Base-by-base conservation (phyloP, 495 filamentous ascomycete genomes). In the Wilcoxina mikolae region DNA sequence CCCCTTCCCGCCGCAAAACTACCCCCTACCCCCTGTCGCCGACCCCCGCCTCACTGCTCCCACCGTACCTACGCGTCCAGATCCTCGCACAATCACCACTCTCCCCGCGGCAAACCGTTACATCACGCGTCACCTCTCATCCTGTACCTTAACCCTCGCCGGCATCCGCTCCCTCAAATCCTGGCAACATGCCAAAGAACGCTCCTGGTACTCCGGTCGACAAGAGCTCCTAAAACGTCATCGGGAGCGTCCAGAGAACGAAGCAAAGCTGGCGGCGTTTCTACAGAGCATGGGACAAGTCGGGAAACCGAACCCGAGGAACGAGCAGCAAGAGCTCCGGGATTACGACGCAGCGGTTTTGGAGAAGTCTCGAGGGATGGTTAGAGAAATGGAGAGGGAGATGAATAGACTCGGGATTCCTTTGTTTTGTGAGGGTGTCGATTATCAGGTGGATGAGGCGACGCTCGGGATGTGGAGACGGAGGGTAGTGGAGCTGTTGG, bases 61-160 rank as follows among this genome's bases (percentile, higher is more conserved):
- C 20, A 1, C 33, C 11, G 35, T 11, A 9, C 51, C 35, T n/a
- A 15, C 47, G 3, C 27, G 23, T 31, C 51, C 51, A 3, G 51
- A 54, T 17, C 51, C 51, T 1, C 41, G 35, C 35, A 43, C 23
- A 2, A 54, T 54, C 35, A 44, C 39, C 7, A 54, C 51, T n/a
- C 51, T 54, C 39, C 18, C 51, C 39, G 51, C 51, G 3, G 51
- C 51, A 11, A 12, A 35, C 38, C 51, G 51, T 39, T 54, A 54
- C 39, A 44, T 54, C 26, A 35, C 24, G 7, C 51, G 25, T 9
- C 25, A 54, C 33, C 35, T 54, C 22, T 12, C 39, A 2, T 24
- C 38, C 11, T 33, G 15, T 17, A 15, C 9, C 43, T 11, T 9
- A 12, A 7, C 18, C n/a, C 35, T 43, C 33, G 24, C 41, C 38